Evolutionary conservation across 2,329 filamentous ascomycete genomes (phyloP), one percentile per base, ranked within the genome.

Genomic region (Fusarium decemcellulare): DNA sequence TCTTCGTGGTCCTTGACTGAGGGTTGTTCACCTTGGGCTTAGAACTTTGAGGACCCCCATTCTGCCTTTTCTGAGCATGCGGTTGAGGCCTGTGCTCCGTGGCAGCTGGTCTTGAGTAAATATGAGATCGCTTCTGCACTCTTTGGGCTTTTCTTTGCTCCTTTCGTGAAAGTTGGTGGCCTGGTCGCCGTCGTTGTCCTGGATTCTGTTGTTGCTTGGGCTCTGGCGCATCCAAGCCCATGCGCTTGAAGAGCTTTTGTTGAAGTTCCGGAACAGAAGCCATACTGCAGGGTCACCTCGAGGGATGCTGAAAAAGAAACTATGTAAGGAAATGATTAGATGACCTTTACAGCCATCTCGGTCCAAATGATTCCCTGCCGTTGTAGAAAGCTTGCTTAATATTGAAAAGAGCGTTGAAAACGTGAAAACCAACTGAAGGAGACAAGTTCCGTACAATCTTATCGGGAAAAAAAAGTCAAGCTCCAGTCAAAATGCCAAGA

Each of bases 101-200:
- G 18, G 52, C 63, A 30, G 66, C 48, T 39, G 70, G 55, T 18
- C 73, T 72, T 11, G 74, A 62, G 47, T 75, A 73, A n/a, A 77
- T 72, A 14, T 82, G 82, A 30, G 78, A 74, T 77, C 88, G 92
- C 77, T 90, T 92, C 72, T 88, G 83, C 23, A 83, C 81, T 58
- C 92, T 86, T 72, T 92, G 88, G 15, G 86, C 86, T 76, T 91
- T 93, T 59, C 92, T 87, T 62, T 88, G 86, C 57, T 92, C 90
- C 81, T 92, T 93, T 70, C 91, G 85, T 15, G 73, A 74, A 15
- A 61, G 44, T 23, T 67, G 64, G 56, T 54, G 65, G 47, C 69
- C 65, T 59, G 71, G 59, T 59, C 74, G 52, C 12, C 27, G 39
- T 34, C 8, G 18, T 30, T 36, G 52, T 9, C 52, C 30, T 37